These are phyloP conservation scores for Aristolochia californica DNA, from an alignment of 164 flowering plant species.

Conservation along the genomic window DNA sequence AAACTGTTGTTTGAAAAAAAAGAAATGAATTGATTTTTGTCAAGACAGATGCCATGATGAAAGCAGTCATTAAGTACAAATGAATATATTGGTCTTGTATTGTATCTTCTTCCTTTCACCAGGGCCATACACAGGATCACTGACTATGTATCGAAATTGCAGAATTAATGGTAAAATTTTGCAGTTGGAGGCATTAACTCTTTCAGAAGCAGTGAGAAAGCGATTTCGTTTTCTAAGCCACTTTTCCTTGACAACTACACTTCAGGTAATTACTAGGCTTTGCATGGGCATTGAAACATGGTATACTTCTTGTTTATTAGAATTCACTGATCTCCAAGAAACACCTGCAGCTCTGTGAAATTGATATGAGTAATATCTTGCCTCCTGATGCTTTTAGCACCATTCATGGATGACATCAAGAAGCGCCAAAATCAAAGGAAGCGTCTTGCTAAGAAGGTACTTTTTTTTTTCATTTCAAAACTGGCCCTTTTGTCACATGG, in stretches of 20 bases:
- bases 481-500: too few species aligned
- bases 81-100: too few species aligned
- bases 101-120: too few species aligned
- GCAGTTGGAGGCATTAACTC: conserved; percentile 76
- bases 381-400: conserved; percentile 63
- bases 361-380: conserved; percentile 51
- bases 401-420: conserved; percentile 86
- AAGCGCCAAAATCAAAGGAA: conserved; percentile 82
- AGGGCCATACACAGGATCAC: too few species aligned
- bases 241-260: conserved; percentile 80
- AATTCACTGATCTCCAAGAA: not conserved
- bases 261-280: conserved; percentile 42
- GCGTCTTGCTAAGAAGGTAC: conserved; percentile 66
- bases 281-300: not conserved
- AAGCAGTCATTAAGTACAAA: too few species aligned
- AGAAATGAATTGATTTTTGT: too few species aligned
- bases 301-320: conserved; percentile 1
- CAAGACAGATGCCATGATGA: too few species aligned
- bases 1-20: too few species aligned
- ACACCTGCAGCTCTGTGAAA: conserved; percentile 73
- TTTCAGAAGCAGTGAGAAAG: conserved; percentile 76
- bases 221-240: conserved; percentile 88
- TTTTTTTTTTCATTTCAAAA: not conserved
- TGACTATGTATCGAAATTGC: conserved; percentile 6
- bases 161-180: conserved; percentile 76